phyloP scores from a whole-genome alignment of 192 early-diverging fungal genomes.

The Backusella australiensis region DNA sequence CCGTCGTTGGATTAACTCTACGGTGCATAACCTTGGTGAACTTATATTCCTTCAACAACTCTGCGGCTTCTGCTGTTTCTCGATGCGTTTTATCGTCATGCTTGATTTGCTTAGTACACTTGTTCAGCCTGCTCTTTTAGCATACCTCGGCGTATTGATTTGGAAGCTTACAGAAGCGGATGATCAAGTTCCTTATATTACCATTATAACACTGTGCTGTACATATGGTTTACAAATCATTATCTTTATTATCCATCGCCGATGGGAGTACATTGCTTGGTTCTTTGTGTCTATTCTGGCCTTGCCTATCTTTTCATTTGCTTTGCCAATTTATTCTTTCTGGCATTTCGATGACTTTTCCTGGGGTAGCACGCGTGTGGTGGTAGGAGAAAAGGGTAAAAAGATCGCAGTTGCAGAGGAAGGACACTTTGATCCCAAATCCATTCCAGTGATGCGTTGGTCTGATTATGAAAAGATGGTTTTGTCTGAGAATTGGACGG shows the following conservation, averaged over 20 bases:
- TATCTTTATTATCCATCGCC: conserved; percentile 61
- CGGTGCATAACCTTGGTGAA: conserved; percentile 97
- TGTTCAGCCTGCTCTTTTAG: conserved; percentile 87
- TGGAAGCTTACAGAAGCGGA: conserved; percentile 54
- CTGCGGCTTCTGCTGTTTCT: conserved; percentile 97
- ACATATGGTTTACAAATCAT: conserved; percentile 88
- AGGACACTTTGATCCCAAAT: conserved; percentile 70
- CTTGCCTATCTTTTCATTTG: conserved; percentile 83
- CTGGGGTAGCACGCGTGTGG: conserved; percentile 95
- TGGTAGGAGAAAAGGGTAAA: conserved; percentile 86
- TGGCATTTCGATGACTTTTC: conserved; percentile 99
- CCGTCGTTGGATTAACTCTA: conserved; percentile 99
- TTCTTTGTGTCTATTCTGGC: conserved; percentile 94
- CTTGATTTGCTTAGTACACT: conserved; percentile 90
- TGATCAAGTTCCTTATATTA: conserved; percentile 69
- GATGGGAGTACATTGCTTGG: conserved; percentile 91
- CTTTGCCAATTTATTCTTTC: conserved; percentile 84
- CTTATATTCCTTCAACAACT: conserved; percentile 88
- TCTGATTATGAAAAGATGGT: conserved; percentile 71
- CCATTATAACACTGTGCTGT: conserved; percentile 77
- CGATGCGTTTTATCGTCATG: conserved; percentile 94
- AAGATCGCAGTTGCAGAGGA: conserved; percentile 62
- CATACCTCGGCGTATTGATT: conserved; percentile 82
- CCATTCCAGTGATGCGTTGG: conserved; percentile 76
- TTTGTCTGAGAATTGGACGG: conserved; percentile 7